Evolutionary conservation across 768 basidiomycete genomes (phyloP), one percentile per base, ranked within the genome.

Genomic region (Tremella fuciformis): DNA sequence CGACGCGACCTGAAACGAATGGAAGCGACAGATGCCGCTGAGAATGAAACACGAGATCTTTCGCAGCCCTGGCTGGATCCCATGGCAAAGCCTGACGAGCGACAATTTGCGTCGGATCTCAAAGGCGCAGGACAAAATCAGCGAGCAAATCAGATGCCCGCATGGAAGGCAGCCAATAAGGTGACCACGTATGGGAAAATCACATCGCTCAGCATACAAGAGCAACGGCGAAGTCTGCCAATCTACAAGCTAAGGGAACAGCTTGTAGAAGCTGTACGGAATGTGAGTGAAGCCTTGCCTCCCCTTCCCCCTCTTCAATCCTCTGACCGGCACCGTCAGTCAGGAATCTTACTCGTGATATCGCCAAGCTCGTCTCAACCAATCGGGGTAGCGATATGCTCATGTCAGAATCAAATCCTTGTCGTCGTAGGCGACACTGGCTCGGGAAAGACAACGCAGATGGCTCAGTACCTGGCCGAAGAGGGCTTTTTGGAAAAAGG

Each of bases 371-470:
- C n/a, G n/a, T n/a, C n/a, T n/a, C n/a, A n/a, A n/a, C n/a, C n/a
- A n/a, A n/a, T n/a, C n/a, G n/a, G n/a, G n/a, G n/a, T n/a, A n/a
- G n/a, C n/a, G n/a, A n/a, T n/a, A n/a, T 44, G 61, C 39, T 64
- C 38, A 51, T 21, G 40, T 16, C 67, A 92, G 87, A 89, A 99
- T 79, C 94, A 92, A 84, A 87, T 98, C 22, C 86, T 99, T 55
- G 92, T 99, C 64, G 96, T 99, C 38, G 89, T 99, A 55, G 96
- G 96, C 46, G 96, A 99, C 72, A 99, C 96, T 46, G 96, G 96
- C 24, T 97, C 94, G 8, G 96, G 96, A 13, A 99, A 99, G 77
- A 98, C 96, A 7, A 99, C 96, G 0, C 96, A 99, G 74, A 98
- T 99, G 92, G 88, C 89, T 0, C 96, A 98, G 77, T 99, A 97